These are phyloP conservation scores for Eucalyptus tenuipes DNA, from an alignment of 345 rosid genomes.

Conservation along the genomic window DNA sequence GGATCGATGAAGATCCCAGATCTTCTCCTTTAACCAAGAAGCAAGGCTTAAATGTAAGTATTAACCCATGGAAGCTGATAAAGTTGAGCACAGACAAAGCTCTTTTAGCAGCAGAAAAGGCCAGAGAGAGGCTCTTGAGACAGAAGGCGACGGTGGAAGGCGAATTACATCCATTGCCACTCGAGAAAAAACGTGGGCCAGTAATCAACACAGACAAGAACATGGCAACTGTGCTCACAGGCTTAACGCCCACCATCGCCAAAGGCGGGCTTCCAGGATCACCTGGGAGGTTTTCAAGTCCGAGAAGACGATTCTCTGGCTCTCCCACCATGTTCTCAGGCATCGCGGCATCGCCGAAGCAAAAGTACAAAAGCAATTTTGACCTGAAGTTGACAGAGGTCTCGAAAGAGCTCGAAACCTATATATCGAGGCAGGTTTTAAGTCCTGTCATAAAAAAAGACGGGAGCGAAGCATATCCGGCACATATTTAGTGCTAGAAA, in stretches of 20 bases:
- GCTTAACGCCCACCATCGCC: conserved; percentile 38
- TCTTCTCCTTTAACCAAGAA: conserved; percentile 39
- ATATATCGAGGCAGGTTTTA: conserved; percentile 78
- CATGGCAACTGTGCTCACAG: conserved; percentile 7
- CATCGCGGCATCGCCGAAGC: conserved; percentile 50
- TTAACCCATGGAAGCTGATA: conserved; percentile 82
- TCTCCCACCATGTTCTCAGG: conserved; percentile 32
- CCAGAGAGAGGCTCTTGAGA: conserved; percentile 63
- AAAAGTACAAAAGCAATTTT: conserved; percentile 66
- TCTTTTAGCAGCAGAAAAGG: conserved; percentile 82
- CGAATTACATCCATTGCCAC: conserved; percentile 65
- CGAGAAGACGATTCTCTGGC: conserved; percentile 79
- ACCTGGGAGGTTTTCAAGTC: conserved; percentile 69
- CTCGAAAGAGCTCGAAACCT: conserved; percentile 80
- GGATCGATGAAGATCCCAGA: conserved; percentile 59
- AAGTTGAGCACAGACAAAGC: conserved; percentile 80
- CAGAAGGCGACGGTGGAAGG: conserved; percentile 22
- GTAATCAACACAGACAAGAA: conserved; percentile 35
- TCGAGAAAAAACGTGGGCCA: conserved; percentile 72
- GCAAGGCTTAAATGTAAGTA: conserved; percentile 61
- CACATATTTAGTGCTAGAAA: conserved; percentile 7
- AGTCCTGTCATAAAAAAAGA: conserved; percentile 71
- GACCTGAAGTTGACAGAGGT: conserved; percentile 85
- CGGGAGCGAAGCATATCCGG: conserved; percentile 58
- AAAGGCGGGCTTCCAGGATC: conserved; percentile 32